A percentile compares a stretch with the other conserved stretches of the same genome.
These are phyloP conservation scores for Heracleum sosnowskyi DNA, from an alignment of 129 eudicot species.

Conservation along the genomic window DNA sequence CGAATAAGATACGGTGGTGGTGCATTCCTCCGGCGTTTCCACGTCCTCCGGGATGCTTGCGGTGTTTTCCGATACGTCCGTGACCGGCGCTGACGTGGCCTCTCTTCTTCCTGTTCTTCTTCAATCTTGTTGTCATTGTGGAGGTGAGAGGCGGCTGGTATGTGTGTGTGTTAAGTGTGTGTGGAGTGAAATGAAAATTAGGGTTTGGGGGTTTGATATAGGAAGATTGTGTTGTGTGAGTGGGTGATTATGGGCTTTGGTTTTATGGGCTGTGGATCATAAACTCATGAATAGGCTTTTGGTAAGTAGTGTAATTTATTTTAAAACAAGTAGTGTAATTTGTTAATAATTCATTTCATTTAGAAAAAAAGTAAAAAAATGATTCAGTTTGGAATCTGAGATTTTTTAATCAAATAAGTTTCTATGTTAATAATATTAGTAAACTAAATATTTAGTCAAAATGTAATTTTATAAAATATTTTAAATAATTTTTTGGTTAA, in stretches of 20 bases:
- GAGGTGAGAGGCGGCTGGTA: background rate
- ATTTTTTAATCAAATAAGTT: too few species aligned
- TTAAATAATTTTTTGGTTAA: too few species aligned
- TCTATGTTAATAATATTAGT: too few species aligned
- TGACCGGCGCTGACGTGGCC: constrained; percentile 40
- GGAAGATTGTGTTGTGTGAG: background rate
- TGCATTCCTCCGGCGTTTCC: constrained; percentile 44
- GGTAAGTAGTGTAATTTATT: too few species aligned
- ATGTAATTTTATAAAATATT: too few species aligned
- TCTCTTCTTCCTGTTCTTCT: constrained; percentile 42
- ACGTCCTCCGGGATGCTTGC: constrained; percentile 42
- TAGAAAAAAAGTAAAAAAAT: too few species aligned
- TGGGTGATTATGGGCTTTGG: background rate
- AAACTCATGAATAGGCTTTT: background rate
- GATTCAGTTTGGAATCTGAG: too few species aligned
- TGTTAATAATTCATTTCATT: too few species aligned
- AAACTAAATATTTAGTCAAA: too few species aligned
- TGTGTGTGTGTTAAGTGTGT: background rate
- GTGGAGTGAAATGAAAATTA: background rate
- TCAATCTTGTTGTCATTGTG: constrained; percentile 20
- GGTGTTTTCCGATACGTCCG: constrained; percentile 33
- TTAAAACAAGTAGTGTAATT: too few species aligned
- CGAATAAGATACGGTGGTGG: constrained; percentile 40
- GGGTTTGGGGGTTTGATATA: constrained; percentile 13
- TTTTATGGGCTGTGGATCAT: background rate